These are phyloP conservation scores for Flaveria ramosissima DNA, from an alignment of 129 eudicot genomes.

Conservation along the genomic window DNA sequence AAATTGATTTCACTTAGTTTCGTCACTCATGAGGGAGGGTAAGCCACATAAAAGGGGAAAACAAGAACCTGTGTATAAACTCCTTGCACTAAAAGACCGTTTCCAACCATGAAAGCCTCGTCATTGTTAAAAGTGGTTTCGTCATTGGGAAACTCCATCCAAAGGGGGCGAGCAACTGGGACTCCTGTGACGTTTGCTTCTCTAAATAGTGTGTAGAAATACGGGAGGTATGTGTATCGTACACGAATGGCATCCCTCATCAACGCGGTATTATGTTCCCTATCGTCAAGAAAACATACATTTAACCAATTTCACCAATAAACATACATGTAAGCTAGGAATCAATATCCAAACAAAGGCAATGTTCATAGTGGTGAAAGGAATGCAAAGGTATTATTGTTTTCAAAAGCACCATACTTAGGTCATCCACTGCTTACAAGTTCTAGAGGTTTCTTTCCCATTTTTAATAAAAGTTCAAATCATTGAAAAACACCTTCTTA, in stretches of 20 bases:
- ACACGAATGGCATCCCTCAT: constrained; percentile 80
- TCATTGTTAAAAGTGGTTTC: constrained; percentile 79
- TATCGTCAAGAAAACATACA: constrained; percentile 30
- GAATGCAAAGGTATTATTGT: too few species aligned
- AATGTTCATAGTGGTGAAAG: too few species aligned
- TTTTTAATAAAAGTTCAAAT: too few species aligned
- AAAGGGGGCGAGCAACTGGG: constrained; percentile 93
- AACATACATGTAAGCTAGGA: not conserved
- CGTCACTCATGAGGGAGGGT: not conserved
- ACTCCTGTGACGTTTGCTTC: constrained; percentile 82
- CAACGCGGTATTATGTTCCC: constrained; percentile 81
- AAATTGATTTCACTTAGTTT: constrained; percentile 23
- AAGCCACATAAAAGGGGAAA: not conserved
- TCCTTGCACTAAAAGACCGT: constrained; percentile 88
- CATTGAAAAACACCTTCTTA: too few species aligned
- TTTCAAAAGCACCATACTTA: too few species aligned
- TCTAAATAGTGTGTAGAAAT: constrained; percentile 88
- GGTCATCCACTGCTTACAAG: too few species aligned
- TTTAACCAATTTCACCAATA: not conserved
- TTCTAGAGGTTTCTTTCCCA: not conserved
- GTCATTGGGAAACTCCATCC: constrained; percentile 98
- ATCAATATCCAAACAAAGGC: too few species aligned
- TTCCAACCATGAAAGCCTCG: constrained; percentile 98
- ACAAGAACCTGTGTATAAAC: constrained; percentile 66
- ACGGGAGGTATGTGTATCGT: constrained; percentile 86